phyloP scores from a whole-genome alignment of 441 rosid genomes.

The Corymbia citriodora region DNA sequence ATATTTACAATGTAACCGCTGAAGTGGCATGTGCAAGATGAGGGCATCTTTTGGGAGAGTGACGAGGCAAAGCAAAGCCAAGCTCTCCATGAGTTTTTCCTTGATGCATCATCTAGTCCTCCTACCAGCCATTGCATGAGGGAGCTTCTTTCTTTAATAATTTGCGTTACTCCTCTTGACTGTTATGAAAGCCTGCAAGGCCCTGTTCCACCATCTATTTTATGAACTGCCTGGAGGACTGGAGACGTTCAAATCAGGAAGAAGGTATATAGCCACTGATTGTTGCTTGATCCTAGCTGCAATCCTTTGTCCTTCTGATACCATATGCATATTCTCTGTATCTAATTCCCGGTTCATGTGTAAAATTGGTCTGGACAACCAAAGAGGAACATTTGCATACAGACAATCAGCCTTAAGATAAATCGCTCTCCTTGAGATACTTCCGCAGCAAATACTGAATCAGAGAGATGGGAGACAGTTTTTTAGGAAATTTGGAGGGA shows the following conservation, averaged over 20 bases:
- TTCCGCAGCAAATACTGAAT: neutral
- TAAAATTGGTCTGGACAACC: neutral
- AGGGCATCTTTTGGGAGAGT: neutral
- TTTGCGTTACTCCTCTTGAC: neutral
- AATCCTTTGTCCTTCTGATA: neutral
- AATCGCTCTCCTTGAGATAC: neutral
- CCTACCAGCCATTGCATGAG: neutral
- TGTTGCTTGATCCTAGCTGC: neutral
- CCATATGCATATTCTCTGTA: neutral
- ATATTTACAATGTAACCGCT: neutral
- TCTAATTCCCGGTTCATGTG: neutral
- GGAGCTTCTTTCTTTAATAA: neutral
- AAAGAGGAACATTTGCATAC: neutral
- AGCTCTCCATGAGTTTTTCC: neutral
- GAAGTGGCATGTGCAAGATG: neutral
- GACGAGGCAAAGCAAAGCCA: neutral
- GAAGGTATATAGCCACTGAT: neutral
- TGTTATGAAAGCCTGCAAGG: neutral
- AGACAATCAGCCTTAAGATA: neutral
- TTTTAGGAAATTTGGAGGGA: neutral
- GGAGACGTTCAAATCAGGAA: neutral
- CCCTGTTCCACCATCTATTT: neutral
- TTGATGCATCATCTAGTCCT: neutral
- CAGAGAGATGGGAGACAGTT: neutral
- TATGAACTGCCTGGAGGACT: neutral